A percentile compares a stretch with the other conserved stretches of the same genome.
Evolutionary conservation across 176 grass and related monocot genomes (phyloP).

Genomic region (Oryza coarctata): DNA sequence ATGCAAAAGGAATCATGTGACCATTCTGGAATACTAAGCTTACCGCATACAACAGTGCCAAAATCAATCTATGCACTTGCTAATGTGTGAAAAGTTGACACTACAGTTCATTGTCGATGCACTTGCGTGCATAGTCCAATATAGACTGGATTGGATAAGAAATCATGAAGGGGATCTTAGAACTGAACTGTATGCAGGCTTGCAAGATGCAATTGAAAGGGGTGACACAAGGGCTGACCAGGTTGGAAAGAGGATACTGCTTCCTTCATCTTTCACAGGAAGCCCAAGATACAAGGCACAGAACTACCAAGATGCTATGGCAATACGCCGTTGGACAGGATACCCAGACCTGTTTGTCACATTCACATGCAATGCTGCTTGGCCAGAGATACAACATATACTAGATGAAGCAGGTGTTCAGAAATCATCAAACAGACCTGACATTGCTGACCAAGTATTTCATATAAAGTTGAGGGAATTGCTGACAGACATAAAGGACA

Average conservation of each 20-base stretch:
- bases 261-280: too few species aligned
- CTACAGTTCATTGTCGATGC: slow-evolving; percentile 26
- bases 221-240: too few species aligned
- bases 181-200: too few species aligned
- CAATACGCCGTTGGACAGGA: too few species aligned
- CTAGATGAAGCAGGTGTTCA: background rate
- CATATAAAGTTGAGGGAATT: background rate
- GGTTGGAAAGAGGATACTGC: too few species aligned
- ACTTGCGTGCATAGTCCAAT: background rate
- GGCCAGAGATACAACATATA: slow-evolving; percentile 8
- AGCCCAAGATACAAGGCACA: too few species aligned
- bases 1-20: background rate
- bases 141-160: too few species aligned
- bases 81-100: background rate
- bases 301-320: too few species aligned
- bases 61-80: background rate
- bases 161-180: too few species aligned
- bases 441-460: background rate
- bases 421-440: background rate
- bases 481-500: background rate
- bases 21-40: slow-evolving; percentile 32
- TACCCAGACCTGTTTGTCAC: slow-evolving; percentile 15
- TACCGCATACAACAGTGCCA: slow-evolving; percentile 10
- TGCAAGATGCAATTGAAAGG: too few species aligned
- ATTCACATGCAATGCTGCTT: slow-evolving; percentile 30